Conservation (phyloP, 352 stramenopile genomes). For the Phytophthora melonis region DNA sequence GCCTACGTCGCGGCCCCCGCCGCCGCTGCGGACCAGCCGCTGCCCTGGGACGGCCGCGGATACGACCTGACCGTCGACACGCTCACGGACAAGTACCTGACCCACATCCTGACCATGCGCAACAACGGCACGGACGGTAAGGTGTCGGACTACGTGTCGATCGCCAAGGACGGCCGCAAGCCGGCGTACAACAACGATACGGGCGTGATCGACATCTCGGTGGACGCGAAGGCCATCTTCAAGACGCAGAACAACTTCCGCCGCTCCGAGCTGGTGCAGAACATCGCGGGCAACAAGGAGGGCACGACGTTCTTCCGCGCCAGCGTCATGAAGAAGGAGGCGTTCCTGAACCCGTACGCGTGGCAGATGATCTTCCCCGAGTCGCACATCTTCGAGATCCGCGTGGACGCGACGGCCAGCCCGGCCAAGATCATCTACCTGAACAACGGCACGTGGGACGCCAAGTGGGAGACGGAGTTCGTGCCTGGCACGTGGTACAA, state of each 20-base stretch:
- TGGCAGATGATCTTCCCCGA: constrained; percentile 75
- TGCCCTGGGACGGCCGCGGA: constrained; percentile 64
- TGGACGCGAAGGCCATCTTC: constrained; percentile 63
- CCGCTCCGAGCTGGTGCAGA: constrained; percentile 71
- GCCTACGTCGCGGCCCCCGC: constrained; percentile 26
- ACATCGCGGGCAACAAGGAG: constrained; percentile 40
- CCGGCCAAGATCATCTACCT: constrained; percentile 63
- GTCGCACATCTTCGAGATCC: constrained; percentile 65
- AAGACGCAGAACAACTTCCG: constrained; percentile 59
- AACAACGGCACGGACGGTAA: constrained; percentile 47
- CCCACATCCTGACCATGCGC: constrained; percentile 70
- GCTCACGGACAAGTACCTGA: constrained; percentile 65
- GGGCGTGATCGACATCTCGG: constrained; percentile 57
- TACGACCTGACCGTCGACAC: constrained; percentile 65
- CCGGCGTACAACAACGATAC: constrained; percentile 63
- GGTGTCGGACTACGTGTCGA: constrained; percentile 55
- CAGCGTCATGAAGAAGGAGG: constrained; percentile 58
- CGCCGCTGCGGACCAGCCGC: constrained; percentile 31
- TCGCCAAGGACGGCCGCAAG: constrained; percentile 51
- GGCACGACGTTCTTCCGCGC: constrained; percentile 66
- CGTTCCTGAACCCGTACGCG: constrained; percentile 58
- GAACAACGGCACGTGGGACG: constrained; percentile 51
- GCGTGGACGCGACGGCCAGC: constrained; percentile 51
- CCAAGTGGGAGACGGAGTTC: constrained; percentile 63
- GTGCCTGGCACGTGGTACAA: constrained; percentile 68